phyloP scores from a whole-genome alignment of 345 rosid genomes.

The Rhizophora apiculata region DNA sequence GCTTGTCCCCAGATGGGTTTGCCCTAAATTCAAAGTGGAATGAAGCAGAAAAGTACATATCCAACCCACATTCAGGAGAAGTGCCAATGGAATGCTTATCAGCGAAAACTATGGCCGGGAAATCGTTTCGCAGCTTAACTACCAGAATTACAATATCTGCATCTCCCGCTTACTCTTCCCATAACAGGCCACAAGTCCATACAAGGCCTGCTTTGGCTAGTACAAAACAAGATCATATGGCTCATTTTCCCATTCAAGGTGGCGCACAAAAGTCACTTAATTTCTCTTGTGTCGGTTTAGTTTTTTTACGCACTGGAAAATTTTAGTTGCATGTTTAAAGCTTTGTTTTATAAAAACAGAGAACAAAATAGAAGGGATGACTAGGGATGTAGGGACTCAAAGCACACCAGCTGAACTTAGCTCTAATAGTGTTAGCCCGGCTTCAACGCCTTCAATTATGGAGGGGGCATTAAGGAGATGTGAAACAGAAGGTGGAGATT shows the following conservation, averaged over 20 bases:
- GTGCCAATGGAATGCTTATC: conserved; percentile 98
- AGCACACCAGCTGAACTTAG: conserved; percentile 57
- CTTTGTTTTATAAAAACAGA: conserved; percentile 28
- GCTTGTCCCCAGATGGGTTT: conserved; percentile 73
- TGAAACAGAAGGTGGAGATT: conserved; percentile 47
- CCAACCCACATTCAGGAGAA: conserved; percentile 96
- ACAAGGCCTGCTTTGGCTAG: conserved; percentile 27
- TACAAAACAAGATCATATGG: conserved; percentile 23
- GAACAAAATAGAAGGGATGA: conserved; percentile 46
- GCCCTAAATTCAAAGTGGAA: conserved; percentile 89
- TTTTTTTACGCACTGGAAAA: neutral
- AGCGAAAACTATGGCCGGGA: conserved; percentile 67
- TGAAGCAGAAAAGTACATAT: conserved; percentile 93
- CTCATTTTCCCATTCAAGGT: conserved; percentile 41
- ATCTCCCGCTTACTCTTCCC: conserved; percentile 60
- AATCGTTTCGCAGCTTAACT: conserved; percentile 57
- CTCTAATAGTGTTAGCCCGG: conserved; percentile 63
- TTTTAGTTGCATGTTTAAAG: no score
- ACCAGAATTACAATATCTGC: conserved; percentile 66
- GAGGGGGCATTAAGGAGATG: conserved; percentile 47
- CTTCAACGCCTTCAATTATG: conserved; percentile 67
- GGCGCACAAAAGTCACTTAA: neutral
- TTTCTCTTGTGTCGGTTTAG: neutral
- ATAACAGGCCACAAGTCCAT: conserved; percentile 26
- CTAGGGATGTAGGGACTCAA: conserved; percentile 85